These are phyloP conservation scores for Metschnikowia picachoensis DNA, from an alignment of 805 yeast species.

Conservation along the genomic window DNA sequence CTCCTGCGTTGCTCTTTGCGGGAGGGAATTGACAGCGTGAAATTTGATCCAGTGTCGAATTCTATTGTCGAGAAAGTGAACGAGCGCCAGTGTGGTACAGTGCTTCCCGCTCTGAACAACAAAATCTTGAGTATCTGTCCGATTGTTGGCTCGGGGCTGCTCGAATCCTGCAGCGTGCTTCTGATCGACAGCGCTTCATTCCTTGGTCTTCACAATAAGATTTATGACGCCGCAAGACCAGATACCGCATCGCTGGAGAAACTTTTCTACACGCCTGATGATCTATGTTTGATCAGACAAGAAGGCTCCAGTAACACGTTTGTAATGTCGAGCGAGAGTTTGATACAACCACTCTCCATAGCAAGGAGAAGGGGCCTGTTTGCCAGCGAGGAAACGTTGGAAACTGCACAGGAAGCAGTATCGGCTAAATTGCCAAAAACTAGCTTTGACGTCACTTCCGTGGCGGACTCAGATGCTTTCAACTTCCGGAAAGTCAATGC, in stretches of 20 bases:
- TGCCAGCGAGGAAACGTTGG: conserved; percentile 1
- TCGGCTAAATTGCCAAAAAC: neutral
- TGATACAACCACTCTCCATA: conserved; percentile 7
- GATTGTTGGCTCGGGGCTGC: conserved; percentile 14
- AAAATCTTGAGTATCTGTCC: conserved; percentile 46
- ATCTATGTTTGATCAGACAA: conserved; percentile 12
- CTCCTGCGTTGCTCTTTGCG: conserved; percentile 39
- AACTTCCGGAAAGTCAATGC: neutral
- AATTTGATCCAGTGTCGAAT: conserved; percentile 31
- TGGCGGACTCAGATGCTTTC: conserved; percentile 3
- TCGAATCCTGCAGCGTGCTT: conserved; percentile 37
- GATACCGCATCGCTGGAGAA: conserved; percentile 9
- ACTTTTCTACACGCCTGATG: conserved; percentile 27
- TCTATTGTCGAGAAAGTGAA: conserved; percentile 27
- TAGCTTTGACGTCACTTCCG: neutral
- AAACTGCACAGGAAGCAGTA: neutral
- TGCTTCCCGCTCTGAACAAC: conserved; percentile 57
- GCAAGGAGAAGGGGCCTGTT: neutral
- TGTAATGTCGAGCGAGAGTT: conserved; percentile 7
- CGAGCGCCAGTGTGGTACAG: conserved; percentile 57
- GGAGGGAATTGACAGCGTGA: conserved; percentile 44
- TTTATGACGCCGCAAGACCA: conserved; percentile 28
- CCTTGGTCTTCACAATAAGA: conserved; percentile 52
- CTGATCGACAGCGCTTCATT: conserved; percentile 54
- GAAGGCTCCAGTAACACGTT: conserved; percentile 12